Base-by-base conservation (phyloP, 2,329 filamentous ascomycete genomes). In the Teratosphaeriaceae sp. region DNA sequence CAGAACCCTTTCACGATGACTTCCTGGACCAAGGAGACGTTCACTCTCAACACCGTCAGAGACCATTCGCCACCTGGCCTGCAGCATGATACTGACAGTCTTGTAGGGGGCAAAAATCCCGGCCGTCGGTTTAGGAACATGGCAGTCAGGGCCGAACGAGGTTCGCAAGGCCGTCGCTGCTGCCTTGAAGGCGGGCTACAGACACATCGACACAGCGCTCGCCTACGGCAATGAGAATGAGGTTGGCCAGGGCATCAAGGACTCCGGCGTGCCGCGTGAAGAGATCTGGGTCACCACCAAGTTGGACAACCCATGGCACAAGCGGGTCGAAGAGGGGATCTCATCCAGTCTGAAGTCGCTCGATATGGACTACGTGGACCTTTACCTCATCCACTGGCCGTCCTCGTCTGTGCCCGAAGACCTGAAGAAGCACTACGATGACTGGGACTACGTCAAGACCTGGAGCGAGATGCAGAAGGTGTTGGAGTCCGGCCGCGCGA, bases 381-480 rank as follows among this genome's bases (percentile, higher is more conserved):
- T 85, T 38, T 84, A 83, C 62, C 72, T 85, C 34, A 82, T 85
- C 66, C 81, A 86, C 65, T 87, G 80, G 82, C 84, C 82, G 15
- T 76, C 71, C 45, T 80, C 76, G 21, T 80, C 76, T 40, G 75
- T 79, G 52, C 79, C 80, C 3, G 66, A 70, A 39, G 74, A 84
- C 56, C 60, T 72, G 29, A 80, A 74, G 66, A 85, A 85, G 72
- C 78, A 83, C 62, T 76, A 80, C 50, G 71, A 78, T 23, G 85
- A 88, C 69, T 90, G 86, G 85, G 76, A 87, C 69, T 90, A 85
- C 65, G 73, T 85, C 56, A 80, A 92, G 66, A 92, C 87, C 20
- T 94, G 76, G 76, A 60, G 47, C 22, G 55, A 59, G 47, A 48
- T 59, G 49, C 53, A 59, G 44, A 58, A 59, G 72, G 71, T 87